A percentile compares a stretch with the other conserved stretches of the same genome.
Evolutionary conservation across 768 basidiomycete genomes (phyloP).

Genomic region (Termitomyces eurrhizus): DNA sequence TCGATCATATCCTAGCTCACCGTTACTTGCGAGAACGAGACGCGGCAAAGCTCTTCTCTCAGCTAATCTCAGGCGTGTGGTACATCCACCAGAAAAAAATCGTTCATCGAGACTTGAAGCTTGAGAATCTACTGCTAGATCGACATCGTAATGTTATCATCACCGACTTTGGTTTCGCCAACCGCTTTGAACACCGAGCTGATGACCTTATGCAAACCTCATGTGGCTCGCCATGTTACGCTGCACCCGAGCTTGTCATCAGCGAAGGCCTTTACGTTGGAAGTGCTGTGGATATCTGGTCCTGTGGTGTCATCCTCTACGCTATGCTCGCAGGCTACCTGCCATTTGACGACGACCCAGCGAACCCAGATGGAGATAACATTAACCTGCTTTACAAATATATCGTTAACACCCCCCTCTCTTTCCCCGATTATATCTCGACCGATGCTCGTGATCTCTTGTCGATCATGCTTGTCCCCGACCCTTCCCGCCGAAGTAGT

Average conservation of each 20-base stretch:
- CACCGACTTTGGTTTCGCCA: slow-evolving; percentile 99
- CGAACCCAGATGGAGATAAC: slow-evolving; percentile 98
- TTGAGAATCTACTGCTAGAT: slow-evolving; percentile 96
- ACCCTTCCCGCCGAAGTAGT: slow-evolving; percentile 76
- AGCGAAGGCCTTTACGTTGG: slow-evolving; percentile 97
- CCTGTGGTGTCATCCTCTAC: slow-evolving; percentile 92
- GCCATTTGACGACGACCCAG: slow-evolving; percentile 99
- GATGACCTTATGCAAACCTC: slow-evolving; percentile 99
- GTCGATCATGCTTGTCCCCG: slow-evolving; percentile 90
- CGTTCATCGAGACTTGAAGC: slow-evolving; percentile 97
- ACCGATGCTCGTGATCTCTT: slow-evolving; percentile 79
- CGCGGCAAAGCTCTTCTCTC: slow-evolving; percentile 93
- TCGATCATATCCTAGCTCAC: slow-evolving; percentile 98
- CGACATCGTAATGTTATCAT: slow-evolving; percentile 98
- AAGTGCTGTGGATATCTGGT: slow-evolving; percentile 97
- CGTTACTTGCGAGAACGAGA: slow-evolving; percentile 93
- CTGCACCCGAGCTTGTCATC: slow-evolving; percentile 96
- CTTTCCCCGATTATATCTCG: slow-evolving; percentile 96
- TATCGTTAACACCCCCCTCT: slow-evolving; percentile 94
- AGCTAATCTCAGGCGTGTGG: slow-evolving; percentile 97
- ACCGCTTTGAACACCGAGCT: slow-evolving; percentile 87
- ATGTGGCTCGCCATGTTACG: slow-evolving; percentile 97
- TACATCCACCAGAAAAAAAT: slow-evolving; percentile 99
- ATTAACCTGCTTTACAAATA: slow-evolving; percentile 99
- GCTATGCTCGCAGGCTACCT: slow-evolving; percentile 97